These are phyloP conservation scores for Boletus rubroflammeus DNA, from an alignment of 768 basidiomycete species.

Conservation along the genomic window DNA sequence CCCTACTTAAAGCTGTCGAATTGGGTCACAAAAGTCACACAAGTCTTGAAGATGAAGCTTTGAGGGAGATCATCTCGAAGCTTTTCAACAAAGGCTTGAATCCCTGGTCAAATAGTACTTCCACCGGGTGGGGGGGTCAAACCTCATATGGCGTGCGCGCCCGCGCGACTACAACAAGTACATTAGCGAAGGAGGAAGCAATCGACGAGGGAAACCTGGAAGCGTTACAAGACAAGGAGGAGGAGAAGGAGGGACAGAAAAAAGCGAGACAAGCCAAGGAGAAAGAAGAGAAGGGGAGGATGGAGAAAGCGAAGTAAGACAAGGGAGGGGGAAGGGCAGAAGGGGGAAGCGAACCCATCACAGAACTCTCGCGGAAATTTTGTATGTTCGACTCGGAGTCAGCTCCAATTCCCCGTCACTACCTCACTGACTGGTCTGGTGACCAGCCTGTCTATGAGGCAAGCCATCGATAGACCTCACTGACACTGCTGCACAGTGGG, in stretches of 20 bases:
- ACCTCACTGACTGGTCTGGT: constrained; percentile 4
- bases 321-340: no score
- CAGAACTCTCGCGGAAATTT: background rate
- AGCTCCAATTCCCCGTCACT: background rate
- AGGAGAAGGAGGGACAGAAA: background rate
- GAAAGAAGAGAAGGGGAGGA: background rate
- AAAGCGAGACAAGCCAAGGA: background rate
- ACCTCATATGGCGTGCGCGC: background rate
- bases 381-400: constrained; percentile 13
- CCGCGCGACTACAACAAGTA: background rate
- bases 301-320: background rate
- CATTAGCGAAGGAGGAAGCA: no score
- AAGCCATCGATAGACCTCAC: no score
- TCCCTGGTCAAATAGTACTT: constrained; percentile 2
- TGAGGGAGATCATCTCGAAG: constrained; percentile 33
- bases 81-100: constrained; percentile 29
- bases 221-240: no score
- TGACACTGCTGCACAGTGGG: constrained; percentile 3
- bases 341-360: background rate
- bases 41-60: constrained; percentile 26
- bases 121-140: constrained; percentile 21
- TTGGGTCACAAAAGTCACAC: constrained; percentile 32
- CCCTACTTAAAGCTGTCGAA: constrained; percentile 34
- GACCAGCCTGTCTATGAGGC: no score
- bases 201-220: no score